Base-by-base conservation (phyloP, 2,329 filamentous ascomycete species). In the Penicillium sp. region DNA sequence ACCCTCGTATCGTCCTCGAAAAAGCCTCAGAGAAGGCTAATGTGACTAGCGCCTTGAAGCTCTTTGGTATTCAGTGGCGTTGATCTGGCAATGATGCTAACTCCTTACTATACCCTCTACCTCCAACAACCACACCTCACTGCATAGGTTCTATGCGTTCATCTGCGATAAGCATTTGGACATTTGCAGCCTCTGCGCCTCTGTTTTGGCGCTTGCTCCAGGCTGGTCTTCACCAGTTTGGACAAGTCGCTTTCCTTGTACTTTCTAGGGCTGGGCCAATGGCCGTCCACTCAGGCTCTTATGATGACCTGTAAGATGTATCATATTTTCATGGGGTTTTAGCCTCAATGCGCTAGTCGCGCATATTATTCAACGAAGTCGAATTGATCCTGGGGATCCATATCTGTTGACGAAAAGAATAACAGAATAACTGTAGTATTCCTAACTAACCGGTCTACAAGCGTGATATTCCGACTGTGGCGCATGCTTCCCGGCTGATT, bases 61-160 rank as follows among this genome's bases (percentile, higher is more conserved):
- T 79, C 34, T 75, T 75, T 51, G 74, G 73, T 34, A 73, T 76
- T 15, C 70, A 71, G 53, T 75, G 72, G 73, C 67, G 71, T 35
- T 61, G 42, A 67, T 53, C 21, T 43, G 17, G n/a, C 10, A 22
- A 17, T 21, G 7, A 6, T 9, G n/a, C 38, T 12, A 51, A 35
- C 17, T 40, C 55, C 45, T 41, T 24, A 26, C 35, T 35, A 43
- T 45, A 24, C 26, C 39, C 44, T 35, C 21, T 21, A 28, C 8
- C 39, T 34, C 33, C 29, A 39, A 33, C 29, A 39, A 33, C 26
- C 17, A 29, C 34, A 33, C 26, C 17, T 19, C 34, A n/a, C 28
- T 40, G 12, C 24, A 15, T 22, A 22, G 12, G 28, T 34, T 38
- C 26, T 38, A 24, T 6, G 13, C 26, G 4, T n/a, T 39, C 12